Conservation (phyloP, 1,284 basidiomycete genomes). For the Austroboletus niveus region DNA sequence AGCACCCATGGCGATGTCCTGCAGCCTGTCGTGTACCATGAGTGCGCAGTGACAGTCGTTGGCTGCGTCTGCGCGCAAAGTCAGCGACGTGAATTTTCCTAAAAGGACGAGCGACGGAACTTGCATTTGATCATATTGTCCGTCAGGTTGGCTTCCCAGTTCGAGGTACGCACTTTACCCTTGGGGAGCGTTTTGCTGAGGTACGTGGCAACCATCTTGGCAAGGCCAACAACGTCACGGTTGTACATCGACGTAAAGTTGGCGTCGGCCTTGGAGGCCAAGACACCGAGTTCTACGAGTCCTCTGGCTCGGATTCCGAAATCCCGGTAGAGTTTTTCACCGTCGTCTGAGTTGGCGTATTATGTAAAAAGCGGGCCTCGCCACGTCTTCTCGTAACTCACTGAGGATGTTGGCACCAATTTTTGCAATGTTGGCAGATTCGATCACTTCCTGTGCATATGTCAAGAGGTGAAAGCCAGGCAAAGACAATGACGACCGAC, state of each 20-base stretch:
- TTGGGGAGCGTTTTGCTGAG: constrained; percentile 48
- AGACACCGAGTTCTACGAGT: constrained; percentile 55
- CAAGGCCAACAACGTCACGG: constrained; percentile 52
- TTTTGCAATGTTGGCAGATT: constrained; percentile 47
- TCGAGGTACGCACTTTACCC: constrained; percentile 48
- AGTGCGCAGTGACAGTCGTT: constrained; percentile 59
- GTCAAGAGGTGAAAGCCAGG: not conserved
- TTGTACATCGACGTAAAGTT: constrained; percentile 35
- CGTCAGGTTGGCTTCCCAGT: constrained; percentile 54
- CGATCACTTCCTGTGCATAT: constrained; percentile 43
- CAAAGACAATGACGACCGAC: constrained; percentile 3
- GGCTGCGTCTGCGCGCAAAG: constrained; percentile 47
- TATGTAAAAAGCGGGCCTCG: no score
- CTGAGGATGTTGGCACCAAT: constrained; percentile 61
- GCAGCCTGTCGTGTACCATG: constrained; percentile 45
- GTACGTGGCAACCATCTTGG: constrained; percentile 53
- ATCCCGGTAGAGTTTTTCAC: constrained; percentile 57
- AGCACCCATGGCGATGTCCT: constrained; percentile 35
- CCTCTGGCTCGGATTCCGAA: constrained; percentile 52
- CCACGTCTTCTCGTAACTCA: constrained; percentile 26
- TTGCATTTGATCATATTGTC: constrained; percentile 48
- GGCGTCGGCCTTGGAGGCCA: constrained; percentile 50
- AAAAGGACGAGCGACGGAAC: constrained; percentile 10
- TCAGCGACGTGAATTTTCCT: no score
- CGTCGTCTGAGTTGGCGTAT: constrained; percentile 46